Conservation (phyloP, 371 early-diverging fungal genomes). For the Saksenaea oblongispora region DNA sequence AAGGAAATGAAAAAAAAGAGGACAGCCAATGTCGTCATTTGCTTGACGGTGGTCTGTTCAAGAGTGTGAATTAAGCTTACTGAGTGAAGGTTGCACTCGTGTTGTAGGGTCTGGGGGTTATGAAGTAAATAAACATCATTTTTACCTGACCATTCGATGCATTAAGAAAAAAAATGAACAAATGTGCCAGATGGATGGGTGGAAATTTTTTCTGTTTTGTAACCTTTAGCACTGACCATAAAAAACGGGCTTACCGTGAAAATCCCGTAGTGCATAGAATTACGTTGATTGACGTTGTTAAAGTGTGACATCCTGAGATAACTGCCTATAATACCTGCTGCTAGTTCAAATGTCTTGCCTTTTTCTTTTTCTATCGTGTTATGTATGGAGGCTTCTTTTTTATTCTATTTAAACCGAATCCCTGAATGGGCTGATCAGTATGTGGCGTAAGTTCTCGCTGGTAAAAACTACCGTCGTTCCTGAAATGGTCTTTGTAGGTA, state of each 20-base stretch:
- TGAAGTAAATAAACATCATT: too few relatives aligned
- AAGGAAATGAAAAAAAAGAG: conserved; percentile 25
- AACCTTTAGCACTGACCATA: too few relatives aligned
- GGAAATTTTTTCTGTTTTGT: too few relatives aligned
- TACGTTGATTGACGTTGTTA: background rate
- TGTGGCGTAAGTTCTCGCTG: conserved; percentile 14
- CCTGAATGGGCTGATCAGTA: conserved; percentile 19
- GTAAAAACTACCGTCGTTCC: background rate
- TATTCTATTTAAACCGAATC: conserved; percentile 10
- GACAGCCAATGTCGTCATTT: background rate
- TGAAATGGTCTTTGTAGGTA: background rate
- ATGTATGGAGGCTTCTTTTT: conserved; percentile 18
- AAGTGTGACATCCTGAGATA: background rate
- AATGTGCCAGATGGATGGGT: too few relatives aligned
- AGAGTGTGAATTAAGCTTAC: too few relatives aligned
- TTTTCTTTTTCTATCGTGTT: background rate
- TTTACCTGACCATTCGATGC: too few relatives aligned
- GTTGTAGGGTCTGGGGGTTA: background rate
- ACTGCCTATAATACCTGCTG: background rate
- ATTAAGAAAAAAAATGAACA: conserved; percentile 7
- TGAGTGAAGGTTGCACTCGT: too few relatives aligned
- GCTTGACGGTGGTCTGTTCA: too few relatives aligned
- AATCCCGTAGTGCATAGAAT: too few relatives aligned
- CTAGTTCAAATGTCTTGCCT: background rate
- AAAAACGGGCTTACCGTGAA: background rate